phyloP scores from a whole-genome alignment of 2,329 filamentous ascomycete species.

The Anthostomella pinea region DNA sequence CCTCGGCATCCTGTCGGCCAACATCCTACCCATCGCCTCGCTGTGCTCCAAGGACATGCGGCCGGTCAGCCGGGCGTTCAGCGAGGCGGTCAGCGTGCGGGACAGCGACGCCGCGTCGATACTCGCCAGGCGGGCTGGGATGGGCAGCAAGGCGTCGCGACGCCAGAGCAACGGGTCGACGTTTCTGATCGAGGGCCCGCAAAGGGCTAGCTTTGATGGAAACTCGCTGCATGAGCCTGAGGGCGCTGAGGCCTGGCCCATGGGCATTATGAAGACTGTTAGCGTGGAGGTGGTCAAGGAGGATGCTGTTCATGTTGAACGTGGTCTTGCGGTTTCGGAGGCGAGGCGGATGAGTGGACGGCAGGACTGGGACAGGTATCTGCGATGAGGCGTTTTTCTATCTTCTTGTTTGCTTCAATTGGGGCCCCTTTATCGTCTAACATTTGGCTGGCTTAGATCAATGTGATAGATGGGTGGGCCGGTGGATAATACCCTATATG shows the following conservation, averaged over 20 bases:
- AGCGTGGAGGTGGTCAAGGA: slow-evolving; percentile 36
- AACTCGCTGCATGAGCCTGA: slow-evolving; percentile 10
- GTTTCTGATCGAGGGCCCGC: slow-evolving; percentile 26
- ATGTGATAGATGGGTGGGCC: no score
- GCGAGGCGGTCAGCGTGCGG: slow-evolving; percentile 11
- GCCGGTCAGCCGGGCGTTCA: slow-evolving; percentile 20
- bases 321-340: slow-evolving; percentile 9
- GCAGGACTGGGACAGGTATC: slow-evolving; percentile 18
- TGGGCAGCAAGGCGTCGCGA: slow-evolving; percentile 13
- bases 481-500: no score
- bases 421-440: no score
- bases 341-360: slow-evolving; percentile 8
- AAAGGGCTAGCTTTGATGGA: slow-evolving; percentile 18
- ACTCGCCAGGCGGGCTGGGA: slow-evolving; percentile 15
- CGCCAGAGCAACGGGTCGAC: slow-evolving; percentile 22
- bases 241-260: slow-evolving; percentile 29
- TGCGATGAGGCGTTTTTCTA: slow-evolving; percentile 5
- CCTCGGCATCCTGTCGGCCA: slow-evolving; percentile 36
- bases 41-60: slow-evolving; percentile 25
- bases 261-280: slow-evolving; percentile 39
- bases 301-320: slow-evolving; percentile 25
- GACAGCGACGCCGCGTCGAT: slow-evolving; percentile 19
- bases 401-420: no score
- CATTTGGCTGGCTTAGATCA: no score
- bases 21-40: slow-evolving; percentile 34